Evolutionary conservation across 352 stramenopile species (phyloP), one percentile per base, ranked within the genome.

Genomic region (Phytophthora palmivora): DNA sequence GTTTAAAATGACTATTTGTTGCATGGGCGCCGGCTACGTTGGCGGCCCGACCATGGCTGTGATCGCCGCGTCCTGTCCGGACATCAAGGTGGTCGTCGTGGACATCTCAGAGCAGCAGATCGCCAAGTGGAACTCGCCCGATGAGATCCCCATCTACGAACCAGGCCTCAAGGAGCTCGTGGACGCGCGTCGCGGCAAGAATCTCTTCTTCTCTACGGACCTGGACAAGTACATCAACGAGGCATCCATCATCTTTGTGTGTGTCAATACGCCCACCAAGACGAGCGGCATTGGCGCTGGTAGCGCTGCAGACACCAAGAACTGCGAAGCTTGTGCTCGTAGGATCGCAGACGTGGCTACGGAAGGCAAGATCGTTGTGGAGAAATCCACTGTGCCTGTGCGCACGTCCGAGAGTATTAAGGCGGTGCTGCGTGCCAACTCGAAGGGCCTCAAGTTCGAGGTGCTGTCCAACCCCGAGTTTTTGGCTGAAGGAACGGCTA

Each of bases 401-500:
- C 89, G 97, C 65, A 99, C 98, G 14, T 98, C 98, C 2, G 94
- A 99, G 63, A 97, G 97, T 9, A 98, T 99, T 46, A 86, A 88
- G 36, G 89, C 95, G 21, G 97, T 99, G 39, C 88, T 99, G 32
- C 82, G 84, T 16, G 94, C 89, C 62, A 98, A 99, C 75, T 91
- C 96, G 22, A 98, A 97, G 79, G 81, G 78, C 34, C 65, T 98
- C 30, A 79, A 96, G 16, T 99, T 99, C 54, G 92, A 99, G 66
- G 97, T 99, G 50, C 79, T 99, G 48, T 98, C 87, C 12, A 99
- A 99, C 75, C 98, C 98, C 5, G 98, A 99, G 85, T 99, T 99
- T 75, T 84, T 99, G 50, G 97, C 97, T 1, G 98, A 99, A 76
- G 98, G 98, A 51, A 99, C 98, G 9, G 98, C 98, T 34, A 97